Evolutionary conservation across 306 rosid species (phyloP), one percentile per base, ranked within the genome.

Genomic region (Ochetophila trinervis): DNA sequence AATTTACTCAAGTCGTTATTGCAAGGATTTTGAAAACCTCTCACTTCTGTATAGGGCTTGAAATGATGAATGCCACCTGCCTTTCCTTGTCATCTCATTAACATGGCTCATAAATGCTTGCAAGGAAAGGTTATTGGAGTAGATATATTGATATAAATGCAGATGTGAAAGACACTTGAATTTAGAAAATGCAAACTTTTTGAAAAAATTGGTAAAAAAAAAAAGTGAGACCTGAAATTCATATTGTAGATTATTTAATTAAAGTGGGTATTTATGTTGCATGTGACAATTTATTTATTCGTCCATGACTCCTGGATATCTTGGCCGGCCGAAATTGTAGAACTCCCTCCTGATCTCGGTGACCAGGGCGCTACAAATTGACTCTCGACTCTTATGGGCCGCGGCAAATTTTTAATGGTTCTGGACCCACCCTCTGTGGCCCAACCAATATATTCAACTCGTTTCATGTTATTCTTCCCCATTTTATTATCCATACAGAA

Each of bases 71-170:
- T 74, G 32, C 19, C 52, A 69, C 65, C 44, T 66, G 40, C 78
- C 57, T 56, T 53, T 35, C 62, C 57, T 19, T 57, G 84, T 57
- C 75, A 36, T 56, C 49, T 62, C 78, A 72, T 74, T 74, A 58
- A 74, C 51, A 59, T 60, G 57, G 76, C 62, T 37, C 78, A 74
- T 84, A 82, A 86, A 86, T 82, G 67, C 69, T 3, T 24, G 66
- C 70, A 8, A 56, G 57, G 65, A 60, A 67, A 66, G 70, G 73
- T 36, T 22, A 48, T 52, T 40, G 48, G 69, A 17, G 85, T 78
- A 53, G 96, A 67, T 79, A 30, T 36, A 62, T 34, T 35, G 72
- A 47, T 69, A 82, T 82, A 62, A 75, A 79, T 84, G 84, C 72
- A 37, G 51, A 2, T 53, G 47, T 23, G 55, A 20, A 40, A 51